Percentiles rank a stretch among this genome's conserved stretches.
phyloP scores from a whole-genome alignment of 768 basidiomycete species.

The Podaxis carcinomalis region DNA sequence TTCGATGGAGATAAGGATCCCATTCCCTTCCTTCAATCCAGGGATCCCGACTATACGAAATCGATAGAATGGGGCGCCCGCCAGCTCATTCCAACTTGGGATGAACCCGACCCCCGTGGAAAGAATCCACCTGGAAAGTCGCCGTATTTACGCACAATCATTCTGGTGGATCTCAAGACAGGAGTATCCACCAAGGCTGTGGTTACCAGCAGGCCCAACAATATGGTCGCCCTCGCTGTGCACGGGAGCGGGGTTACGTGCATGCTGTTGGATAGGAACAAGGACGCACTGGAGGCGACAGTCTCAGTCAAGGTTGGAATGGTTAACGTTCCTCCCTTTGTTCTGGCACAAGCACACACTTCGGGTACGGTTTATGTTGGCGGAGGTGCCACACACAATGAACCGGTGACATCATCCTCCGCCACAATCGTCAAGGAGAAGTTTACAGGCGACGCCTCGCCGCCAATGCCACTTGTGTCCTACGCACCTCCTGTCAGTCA shows the following conservation, averaged over 20 bases:
- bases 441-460: no score
- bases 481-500: no score
- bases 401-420: no score
- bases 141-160: background rate
- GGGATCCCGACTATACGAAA: constrained; percentile 9
- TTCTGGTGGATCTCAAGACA: constrained; percentile 8
- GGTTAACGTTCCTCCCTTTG: constrained; percentile 19
- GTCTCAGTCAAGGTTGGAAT: constrained; percentile 16
- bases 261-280: constrained; percentile 17
- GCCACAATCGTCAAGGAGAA: no score
- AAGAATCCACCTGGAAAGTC: background rate
- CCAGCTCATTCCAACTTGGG: constrained; percentile 11
- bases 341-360: constrained; percentile 9
- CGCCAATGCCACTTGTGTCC: no score
- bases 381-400: background rate
- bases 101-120: background rate
- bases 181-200: constrained; percentile 4
- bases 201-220: constrained; percentile 9
- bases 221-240: constrained; percentile 14
- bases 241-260: constrained; percentile 19
- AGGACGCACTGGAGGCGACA: background rate
- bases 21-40: constrained; percentile 1
- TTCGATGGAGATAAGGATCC: constrained; percentile 13
- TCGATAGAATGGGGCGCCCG: constrained; percentile 12
- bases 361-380: constrained; percentile 9